Evolutionary conservation across 2,329 filamentous ascomycete genomes (phyloP).

Genomic region (Alternaria ventricosa): DNA sequence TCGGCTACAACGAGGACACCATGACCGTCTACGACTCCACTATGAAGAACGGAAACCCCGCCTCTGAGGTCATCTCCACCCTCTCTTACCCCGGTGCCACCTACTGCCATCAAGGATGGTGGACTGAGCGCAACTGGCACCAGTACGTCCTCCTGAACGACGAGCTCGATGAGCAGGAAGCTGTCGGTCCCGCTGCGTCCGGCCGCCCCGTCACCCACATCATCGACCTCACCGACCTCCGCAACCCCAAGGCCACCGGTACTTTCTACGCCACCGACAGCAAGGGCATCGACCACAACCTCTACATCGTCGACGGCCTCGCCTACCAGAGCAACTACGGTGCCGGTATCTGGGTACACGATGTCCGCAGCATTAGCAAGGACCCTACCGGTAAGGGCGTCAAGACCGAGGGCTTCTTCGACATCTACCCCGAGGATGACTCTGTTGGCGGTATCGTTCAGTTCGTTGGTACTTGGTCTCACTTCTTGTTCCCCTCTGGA

Average conservation of each 20-base stretch:
- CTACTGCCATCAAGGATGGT: constrained; percentile 67
- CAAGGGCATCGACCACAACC: constrained; percentile 54
- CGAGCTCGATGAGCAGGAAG: constrained; percentile 41
- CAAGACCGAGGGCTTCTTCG: constrained; percentile 51
- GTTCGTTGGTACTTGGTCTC: constrained; percentile 54
- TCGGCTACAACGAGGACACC: constrained; percentile 62
- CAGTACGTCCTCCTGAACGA: constrained; percentile 45
- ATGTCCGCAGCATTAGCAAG: constrained; percentile 48
- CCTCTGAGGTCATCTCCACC: constrained; percentile 62
- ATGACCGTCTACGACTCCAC: constrained; percentile 61
- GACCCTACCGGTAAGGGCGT: constrained; percentile 49
- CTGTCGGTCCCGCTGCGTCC: constrained; percentile 37
- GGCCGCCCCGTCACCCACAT: constrained; percentile 45
- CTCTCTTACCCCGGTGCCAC: constrained; percentile 61
- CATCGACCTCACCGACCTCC: constrained; percentile 42
- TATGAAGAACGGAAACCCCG: constrained; percentile 60
- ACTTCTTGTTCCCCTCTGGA: constrained; percentile 45
- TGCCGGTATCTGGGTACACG: constrained; percentile 48
- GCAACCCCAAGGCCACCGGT: constrained; percentile 49
- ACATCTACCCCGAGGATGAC: constrained; percentile 53
- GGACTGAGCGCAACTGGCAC: constrained; percentile 50
- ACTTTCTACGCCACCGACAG: constrained; percentile 48
- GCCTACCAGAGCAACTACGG: constrained; percentile 54
- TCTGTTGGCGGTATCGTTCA: constrained; percentile 42
- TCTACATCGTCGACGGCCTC: constrained; percentile 51